These are phyloP conservation scores for Acrocalymma vagum DNA, from an alignment of 2,329 filamentous ascomycete species.

Conservation along the genomic window DNA sequence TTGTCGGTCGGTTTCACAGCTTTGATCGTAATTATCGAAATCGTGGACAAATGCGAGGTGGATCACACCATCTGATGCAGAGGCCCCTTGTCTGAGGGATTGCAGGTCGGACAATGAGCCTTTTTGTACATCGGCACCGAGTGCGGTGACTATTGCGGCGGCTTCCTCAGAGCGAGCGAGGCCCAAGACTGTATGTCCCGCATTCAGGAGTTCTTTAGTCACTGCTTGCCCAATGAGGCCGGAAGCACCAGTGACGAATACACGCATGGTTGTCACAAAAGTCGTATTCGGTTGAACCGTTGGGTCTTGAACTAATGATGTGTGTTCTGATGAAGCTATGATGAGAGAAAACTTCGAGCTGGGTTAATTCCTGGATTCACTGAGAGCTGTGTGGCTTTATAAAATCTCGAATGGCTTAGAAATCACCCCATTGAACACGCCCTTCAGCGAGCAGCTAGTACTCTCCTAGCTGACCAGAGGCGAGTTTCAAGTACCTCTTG, in stretches of 20 bases:
- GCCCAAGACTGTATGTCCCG: slow-evolving; percentile 52
- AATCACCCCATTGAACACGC: no score
- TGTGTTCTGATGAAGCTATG: no score
- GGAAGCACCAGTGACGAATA: slow-evolving; percentile 55
- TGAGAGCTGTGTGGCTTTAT: no score
- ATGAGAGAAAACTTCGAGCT: no score
- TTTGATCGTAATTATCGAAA: slow-evolving; percentile 30
- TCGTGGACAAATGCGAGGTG: slow-evolving; percentile 55
- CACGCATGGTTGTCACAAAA: slow-evolving; percentile 38
- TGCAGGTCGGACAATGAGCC: slow-evolving; percentile 49
- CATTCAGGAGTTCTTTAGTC: slow-evolving; percentile 47
- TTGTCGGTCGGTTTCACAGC: slow-evolving; percentile 37
- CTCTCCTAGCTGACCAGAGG: no score
- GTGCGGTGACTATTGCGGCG: slow-evolving; percentile 33
- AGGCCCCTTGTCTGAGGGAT: slow-evolving; percentile 42
- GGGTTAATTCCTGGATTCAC: no score
- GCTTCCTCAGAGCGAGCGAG: slow-evolving; percentile 48
- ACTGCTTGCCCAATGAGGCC: slow-evolving; percentile 54
- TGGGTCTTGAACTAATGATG: no score
- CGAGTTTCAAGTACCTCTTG: no score
- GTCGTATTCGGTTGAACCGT: no score
- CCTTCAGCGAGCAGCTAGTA: no score
- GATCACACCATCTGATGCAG: slow-evolving; percentile 47
- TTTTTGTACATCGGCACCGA: slow-evolving; percentile 43
- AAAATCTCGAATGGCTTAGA: no score